phyloP scores from a whole-genome alignment of 2,329 filamentous ascomycete genomes.

The Cercospora sp. region DNA sequence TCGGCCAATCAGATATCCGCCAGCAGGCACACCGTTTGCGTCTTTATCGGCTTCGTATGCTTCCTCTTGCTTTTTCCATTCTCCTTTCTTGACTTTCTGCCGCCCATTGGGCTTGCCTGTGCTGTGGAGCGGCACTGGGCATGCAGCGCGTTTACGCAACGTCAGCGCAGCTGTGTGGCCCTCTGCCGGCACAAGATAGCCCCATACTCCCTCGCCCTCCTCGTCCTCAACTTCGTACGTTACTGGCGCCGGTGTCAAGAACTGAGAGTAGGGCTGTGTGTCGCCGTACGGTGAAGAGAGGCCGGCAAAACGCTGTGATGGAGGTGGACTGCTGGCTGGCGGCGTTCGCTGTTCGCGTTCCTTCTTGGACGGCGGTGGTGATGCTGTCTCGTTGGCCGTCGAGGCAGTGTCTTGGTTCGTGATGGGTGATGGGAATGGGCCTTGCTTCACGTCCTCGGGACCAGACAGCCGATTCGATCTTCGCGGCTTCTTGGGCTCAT shows the following conservation, averaged over 20 bases:
- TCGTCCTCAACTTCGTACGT: slow-evolving; percentile 85
- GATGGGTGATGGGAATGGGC: slow-evolving; percentile 77
- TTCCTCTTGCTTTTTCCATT: slow-evolving; percentile 63
- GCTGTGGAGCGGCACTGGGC: slow-evolving; percentile 56
- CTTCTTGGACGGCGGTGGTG: not conserved
- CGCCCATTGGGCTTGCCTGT: slow-evolving; percentile 41
- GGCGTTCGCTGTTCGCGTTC: slow-evolving; percentile 47
- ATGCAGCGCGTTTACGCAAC: slow-evolving; percentile 70
- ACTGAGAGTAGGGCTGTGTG: slow-evolving; percentile 74
- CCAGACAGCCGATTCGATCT: slow-evolving; percentile 68
- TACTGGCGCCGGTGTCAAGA: slow-evolving; percentile 67
- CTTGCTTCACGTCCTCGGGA: slow-evolving; percentile 49
- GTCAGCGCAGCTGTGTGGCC: slow-evolving; percentile 60
- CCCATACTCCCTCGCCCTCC: slow-evolving; percentile 85
- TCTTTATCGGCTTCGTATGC: slow-evolving; percentile 56
- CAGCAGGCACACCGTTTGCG: slow-evolving; percentile 61
- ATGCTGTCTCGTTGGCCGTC: slow-evolving; percentile 36
- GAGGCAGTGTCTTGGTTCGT: slow-evolving; percentile 67
- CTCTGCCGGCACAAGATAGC: slow-evolving; percentile 84
- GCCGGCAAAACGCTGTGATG: slow-evolving; percentile 38
- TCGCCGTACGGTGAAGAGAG: slow-evolving; percentile 69
- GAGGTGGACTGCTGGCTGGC: slow-evolving; percentile 36
- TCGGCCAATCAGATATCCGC: slow-evolving; percentile 86
- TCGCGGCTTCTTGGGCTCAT: slow-evolving; percentile 78
- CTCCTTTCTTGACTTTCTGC: slow-evolving; percentile 50